Conservation (phyloP, 2,329 filamentous ascomycete genomes). For the Knoxdaviesia capensis region DNA sequence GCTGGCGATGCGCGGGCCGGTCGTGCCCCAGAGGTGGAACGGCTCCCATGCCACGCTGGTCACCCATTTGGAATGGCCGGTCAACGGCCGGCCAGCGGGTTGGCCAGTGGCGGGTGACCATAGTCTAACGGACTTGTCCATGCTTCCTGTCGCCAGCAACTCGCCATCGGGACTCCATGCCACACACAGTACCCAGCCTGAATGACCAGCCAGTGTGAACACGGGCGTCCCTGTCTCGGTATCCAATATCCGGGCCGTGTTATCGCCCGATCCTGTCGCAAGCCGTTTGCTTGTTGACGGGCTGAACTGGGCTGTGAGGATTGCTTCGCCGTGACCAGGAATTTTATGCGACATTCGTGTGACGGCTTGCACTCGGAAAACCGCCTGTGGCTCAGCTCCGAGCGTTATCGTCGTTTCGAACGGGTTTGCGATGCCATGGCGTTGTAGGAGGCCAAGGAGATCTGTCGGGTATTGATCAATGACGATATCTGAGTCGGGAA, state of each 20-base stretch:
- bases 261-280: slow-evolving; percentile 79
- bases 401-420: slow-evolving; percentile 35
- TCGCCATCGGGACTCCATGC: slow-evolving; percentile 71
- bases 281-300: slow-evolving; percentile 57
- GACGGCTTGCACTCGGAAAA: slow-evolving; percentile 83
- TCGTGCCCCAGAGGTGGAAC: slow-evolving; percentile 64
- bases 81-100: slow-evolving; percentile 45
- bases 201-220: slow-evolving; percentile 70
- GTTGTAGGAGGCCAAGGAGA: slow-evolving; percentile 30
- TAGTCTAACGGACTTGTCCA: slow-evolving; percentile 78
- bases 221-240: slow-evolving; percentile 82
- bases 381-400: slow-evolving; percentile 60
- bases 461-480: slow-evolving; percentile 36
- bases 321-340: slow-evolving; percentile 78
- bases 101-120: slow-evolving; percentile 77
- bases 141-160: slow-evolving; percentile 71
- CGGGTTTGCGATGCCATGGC: slow-evolving; percentile 35
- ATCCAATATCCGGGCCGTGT: slow-evolving; percentile 84
- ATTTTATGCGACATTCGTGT: slow-evolving; percentile 79
- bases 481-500: slow-evolving; percentile 29
- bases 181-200: slow-evolving; percentile 75
- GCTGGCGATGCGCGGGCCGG: slow-evolving; percentile 55
- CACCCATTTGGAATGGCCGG: slow-evolving; percentile 79
- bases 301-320: slow-evolving; percentile 70
- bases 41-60: slow-evolving; percentile 84